Percentiles rank a stretch among this genome's conserved stretches.
phyloP scores from a whole-genome alignment of 2,329 filamentous ascomycete species.

The Xylaria polymorpha region DNA sequence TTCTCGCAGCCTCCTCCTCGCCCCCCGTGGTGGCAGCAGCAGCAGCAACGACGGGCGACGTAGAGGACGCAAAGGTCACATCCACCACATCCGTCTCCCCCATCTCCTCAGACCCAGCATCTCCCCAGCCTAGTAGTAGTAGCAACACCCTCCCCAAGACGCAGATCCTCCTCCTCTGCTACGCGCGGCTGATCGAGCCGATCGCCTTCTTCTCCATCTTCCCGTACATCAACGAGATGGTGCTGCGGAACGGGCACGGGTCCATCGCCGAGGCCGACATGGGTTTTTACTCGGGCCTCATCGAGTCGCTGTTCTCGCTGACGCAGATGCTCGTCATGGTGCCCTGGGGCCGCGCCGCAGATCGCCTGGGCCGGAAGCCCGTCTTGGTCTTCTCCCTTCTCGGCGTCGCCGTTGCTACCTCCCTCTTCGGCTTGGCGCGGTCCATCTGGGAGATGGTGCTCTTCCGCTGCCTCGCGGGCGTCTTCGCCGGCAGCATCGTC shows the following conservation, averaged over 20 bases:
- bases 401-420: slow-evolving; percentile 70
- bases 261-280: slow-evolving; percentile 71
- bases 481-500: slow-evolving; percentile 79
- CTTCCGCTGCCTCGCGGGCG: slow-evolving; percentile 75
- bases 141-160: slow-evolving; percentile 65
- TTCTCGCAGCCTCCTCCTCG: slow-evolving; percentile 27
- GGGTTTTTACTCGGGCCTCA: slow-evolving; percentile 82
- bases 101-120: neutral
- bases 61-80: slow-evolving; percentile 16
- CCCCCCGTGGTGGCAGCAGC: slow-evolving; percentile 12
- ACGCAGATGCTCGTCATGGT: slow-evolving; percentile 85
- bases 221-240: slow-evolving; percentile 83
- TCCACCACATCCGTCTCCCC: slow-evolving; percentile 7
- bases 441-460: slow-evolving; percentile 80
- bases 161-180: slow-evolving; percentile 81
- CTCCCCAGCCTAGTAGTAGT: too few species aligned
- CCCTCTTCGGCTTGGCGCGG: slow-evolving; percentile 74
- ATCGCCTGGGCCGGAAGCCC: slow-evolving; percentile 77
- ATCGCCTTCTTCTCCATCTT: slow-evolving; percentile 88
- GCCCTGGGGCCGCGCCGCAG: slow-evolving; percentile 74
- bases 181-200: slow-evolving; percentile 77
- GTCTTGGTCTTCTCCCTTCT: slow-evolving; percentile 74
- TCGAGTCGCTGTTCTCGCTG: slow-evolving; percentile 78
- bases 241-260: slow-evolving; percentile 68
- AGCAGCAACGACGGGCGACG: too few species aligned